Conservation (phyloP, 345 rosid species). For the Boechera divaricarpa region DNA sequence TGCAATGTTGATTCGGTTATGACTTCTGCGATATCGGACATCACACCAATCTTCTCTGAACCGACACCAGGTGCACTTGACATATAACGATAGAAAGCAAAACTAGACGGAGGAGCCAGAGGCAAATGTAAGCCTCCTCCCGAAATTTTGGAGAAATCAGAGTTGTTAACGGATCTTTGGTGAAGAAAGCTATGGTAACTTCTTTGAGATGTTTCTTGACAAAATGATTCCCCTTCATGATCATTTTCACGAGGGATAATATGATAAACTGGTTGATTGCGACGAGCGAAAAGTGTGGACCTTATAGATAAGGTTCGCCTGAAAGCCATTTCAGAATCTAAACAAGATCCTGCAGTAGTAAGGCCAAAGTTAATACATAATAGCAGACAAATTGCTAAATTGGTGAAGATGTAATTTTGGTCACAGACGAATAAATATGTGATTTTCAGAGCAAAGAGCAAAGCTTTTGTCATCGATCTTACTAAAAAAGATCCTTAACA, state of each 20-base stretch:
- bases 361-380: not conserved
- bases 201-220: constrained; percentile 43
- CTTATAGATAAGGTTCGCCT: constrained; percentile 59
- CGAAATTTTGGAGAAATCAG: constrained; percentile 35
- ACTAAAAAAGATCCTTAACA: not conserved
- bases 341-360: constrained; percentile 35
- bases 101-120: constrained; percentile 45
- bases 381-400: not conserved
- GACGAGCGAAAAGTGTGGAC: constrained; percentile 49
- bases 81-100: constrained; percentile 61
- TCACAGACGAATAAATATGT: not conserved
- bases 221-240: constrained; percentile 30
- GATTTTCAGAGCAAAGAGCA: constrained; percentile 20
- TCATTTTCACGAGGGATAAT: constrained; percentile 53
- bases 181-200: constrained; percentile 48
- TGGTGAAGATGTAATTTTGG: constrained; percentile 12
- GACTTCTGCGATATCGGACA: constrained; percentile 58
- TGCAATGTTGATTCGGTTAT: constrained; percentile 58
- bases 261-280: constrained; percentile 48
- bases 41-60: constrained; percentile 53
- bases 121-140: constrained; percentile 45
- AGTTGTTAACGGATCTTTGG: constrained; percentile 44
- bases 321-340: constrained; percentile 60
- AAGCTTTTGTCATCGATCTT: constrained; percentile 15
- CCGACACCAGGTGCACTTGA: constrained; percentile 57